Evolutionary conservation across 768 basidiomycete genomes (phyloP), one percentile per base, ranked within the genome.

Genomic region (Baorangia bicolor): DNA sequence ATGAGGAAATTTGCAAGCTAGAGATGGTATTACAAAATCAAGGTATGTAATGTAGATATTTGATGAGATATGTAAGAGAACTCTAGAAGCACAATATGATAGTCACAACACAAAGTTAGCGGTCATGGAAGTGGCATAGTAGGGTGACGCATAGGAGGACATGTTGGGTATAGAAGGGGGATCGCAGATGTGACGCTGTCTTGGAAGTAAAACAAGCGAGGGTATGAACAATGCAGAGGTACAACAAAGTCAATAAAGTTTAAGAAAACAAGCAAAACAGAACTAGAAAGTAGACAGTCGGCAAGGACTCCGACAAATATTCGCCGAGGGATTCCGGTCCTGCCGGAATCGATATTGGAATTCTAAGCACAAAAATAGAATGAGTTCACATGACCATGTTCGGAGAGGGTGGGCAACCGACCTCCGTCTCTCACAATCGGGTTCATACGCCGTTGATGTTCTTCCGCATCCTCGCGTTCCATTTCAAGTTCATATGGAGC

Each of bases 401-500:
- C 9, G 30, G 23, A 55, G 23, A 14, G 33, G 16, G 49, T 51
- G 33, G 3, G 9, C 12, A 35, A 64, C 67, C 8, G 6, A 74
- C 78, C 80, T 61, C 84, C 85, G 60, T 90, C 81, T 60, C 74
- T 74, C 47, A 90, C 76, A 60, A 91, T 75, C 13, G 88, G 89
- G 60, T 90, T 90, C 61, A 71, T 68, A 46, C 73, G 76, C 5
- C 81, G 73, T 55, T 68, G 61, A 18, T 76, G 75, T 40, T 78
- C 78, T 60, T 81, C 81, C 46, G 73, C 74, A 68, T 87, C 86
- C 65, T 86, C 80, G 25, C 77, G 77, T 67, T 90, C 89, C 74
- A 89, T 81, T 62, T 86, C 82, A 21, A 88, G 69, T 66, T 90
- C 87, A 55, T 78, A 90, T 5, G 75, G 78, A 0, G 87, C 81